Conservation (phyloP, 768 basidiomycete species). For the Mycena venus region DNA sequence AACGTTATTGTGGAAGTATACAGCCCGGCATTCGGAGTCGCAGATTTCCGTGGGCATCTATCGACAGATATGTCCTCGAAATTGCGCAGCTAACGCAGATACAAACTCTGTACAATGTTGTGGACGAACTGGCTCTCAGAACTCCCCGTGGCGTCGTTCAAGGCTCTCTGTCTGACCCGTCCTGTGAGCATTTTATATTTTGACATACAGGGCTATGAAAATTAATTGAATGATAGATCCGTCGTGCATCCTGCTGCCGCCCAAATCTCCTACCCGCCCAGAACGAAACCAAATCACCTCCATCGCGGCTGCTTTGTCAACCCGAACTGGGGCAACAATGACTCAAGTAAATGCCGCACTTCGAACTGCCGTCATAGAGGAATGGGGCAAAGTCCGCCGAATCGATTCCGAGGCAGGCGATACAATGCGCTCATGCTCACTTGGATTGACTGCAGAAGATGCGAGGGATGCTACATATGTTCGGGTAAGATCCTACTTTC, state of each 20-base stretch:
- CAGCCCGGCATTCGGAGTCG: constrained; percentile 15
- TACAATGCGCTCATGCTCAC: too few relatives aligned
- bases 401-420: too few relatives aligned
- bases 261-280: neutral
- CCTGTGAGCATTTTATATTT: neutral
- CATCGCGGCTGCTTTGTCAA: constrained; percentile 39
- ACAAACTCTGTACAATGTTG: neutral
- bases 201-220: neutral
- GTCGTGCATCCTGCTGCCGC: constrained; percentile 44
- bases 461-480: too few relatives aligned
- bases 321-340: constrained; percentile 23
- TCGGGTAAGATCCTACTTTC: too few relatives aligned
- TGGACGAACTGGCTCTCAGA: neutral
- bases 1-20: too few relatives aligned
- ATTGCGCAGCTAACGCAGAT: constrained; percentile 12
- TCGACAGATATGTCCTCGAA: constrained; percentile 2
- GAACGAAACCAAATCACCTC: neutral
- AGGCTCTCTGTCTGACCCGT: neutral
- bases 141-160: neutral
- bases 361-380: too few relatives aligned
- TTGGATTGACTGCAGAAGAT: too few relatives aligned
- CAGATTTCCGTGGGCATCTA: constrained; percentile 5
- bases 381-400: too few relatives aligned
- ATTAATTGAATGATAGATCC: constrained; percentile 33
- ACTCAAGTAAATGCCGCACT: constrained; percentile 19